These are phyloP conservation scores for Huntiella decipiens DNA, from an alignment of 2,329 filamentous ascomycete species.

Conservation along the genomic window DNA sequence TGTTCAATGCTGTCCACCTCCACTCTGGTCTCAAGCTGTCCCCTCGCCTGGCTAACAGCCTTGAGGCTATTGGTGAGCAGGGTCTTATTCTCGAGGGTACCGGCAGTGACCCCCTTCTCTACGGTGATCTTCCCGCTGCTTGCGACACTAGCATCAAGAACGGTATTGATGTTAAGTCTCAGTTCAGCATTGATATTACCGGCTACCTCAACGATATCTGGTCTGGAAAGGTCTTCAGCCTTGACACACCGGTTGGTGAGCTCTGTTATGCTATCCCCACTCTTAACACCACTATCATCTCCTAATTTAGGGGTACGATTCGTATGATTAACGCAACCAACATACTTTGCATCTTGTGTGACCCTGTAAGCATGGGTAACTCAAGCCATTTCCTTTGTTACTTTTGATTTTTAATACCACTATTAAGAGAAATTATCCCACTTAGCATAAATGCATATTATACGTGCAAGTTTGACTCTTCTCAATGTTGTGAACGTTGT, in stretches of 20 bases:
- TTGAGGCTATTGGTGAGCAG: constrained; percentile 1
- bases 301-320: neutral
- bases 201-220: neutral
- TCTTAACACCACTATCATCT: constrained; percentile 1
- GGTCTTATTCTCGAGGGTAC: constrained; percentile 1
- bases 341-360: neutral
- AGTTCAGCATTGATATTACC: neutral
- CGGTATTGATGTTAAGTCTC: neutral
- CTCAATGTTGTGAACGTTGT: no score
- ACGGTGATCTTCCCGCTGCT: neutral
- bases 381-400: no score
- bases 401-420: no score
- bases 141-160: constrained; percentile 1
- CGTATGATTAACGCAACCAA: neutral
- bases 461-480: no score
- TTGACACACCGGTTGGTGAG: neutral
- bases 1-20: constrained; percentile 12
- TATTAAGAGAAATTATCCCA: no score
- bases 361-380: no score
- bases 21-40: constrained; percentile 1
- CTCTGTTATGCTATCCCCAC: neutral
- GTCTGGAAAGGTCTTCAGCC: neutral
- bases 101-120: constrained; percentile 1
- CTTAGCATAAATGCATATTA: no score
- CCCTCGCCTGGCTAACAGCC: constrained; percentile 1